These are phyloP conservation scores for Wilhelminamyces savonicus DNA, from an alignment of 805 yeast species.

Conservation along the genomic window DNA sequence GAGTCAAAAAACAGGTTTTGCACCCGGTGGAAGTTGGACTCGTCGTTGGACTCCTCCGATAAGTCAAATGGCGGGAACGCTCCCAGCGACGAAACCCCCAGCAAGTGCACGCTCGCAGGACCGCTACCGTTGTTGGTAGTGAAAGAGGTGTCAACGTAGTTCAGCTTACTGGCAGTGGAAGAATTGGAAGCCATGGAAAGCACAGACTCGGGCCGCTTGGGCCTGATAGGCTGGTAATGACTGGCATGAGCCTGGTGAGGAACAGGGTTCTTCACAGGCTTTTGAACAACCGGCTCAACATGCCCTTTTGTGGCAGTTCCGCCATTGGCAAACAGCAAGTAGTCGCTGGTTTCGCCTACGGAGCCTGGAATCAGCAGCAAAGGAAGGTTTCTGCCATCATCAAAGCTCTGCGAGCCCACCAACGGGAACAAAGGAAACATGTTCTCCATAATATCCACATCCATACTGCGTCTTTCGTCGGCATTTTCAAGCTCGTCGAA, in stretches of 20 bases:
- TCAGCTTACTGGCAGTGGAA: conserved; percentile 16
- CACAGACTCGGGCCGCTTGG: conserved; percentile 35
- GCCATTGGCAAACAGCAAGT: no score
- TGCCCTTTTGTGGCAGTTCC: no score
- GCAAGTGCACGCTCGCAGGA: no score
- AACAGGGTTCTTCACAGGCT: not conserved
- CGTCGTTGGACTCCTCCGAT: no score
- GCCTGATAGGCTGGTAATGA: conserved; percentile 21
- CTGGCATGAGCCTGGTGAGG: not conserved
- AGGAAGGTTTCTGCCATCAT: conserved; percentile 28
- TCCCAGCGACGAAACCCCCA: conserved; percentile 7
- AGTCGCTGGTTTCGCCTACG: no score
- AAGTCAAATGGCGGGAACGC: conserved; percentile 13
- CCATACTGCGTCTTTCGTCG: no score
- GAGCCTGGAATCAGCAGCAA: conserved; percentile 24
- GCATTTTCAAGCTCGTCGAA: no score
- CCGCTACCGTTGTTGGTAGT: no score
- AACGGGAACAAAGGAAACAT: conserved; percentile 40
- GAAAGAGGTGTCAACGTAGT: conserved; percentile 9
- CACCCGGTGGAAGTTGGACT: no score
- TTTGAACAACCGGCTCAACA: no score
- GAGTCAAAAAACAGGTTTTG: no score
- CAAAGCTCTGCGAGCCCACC: conserved; percentile 33
- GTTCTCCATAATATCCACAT: conserved; percentile 24
- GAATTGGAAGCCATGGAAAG: conserved; percentile 33